Evolutionary conservation across 305 asterid species (phyloP), one percentile per base, ranked within the genome.

Genomic region (Fraxinus paxiana): DNA sequence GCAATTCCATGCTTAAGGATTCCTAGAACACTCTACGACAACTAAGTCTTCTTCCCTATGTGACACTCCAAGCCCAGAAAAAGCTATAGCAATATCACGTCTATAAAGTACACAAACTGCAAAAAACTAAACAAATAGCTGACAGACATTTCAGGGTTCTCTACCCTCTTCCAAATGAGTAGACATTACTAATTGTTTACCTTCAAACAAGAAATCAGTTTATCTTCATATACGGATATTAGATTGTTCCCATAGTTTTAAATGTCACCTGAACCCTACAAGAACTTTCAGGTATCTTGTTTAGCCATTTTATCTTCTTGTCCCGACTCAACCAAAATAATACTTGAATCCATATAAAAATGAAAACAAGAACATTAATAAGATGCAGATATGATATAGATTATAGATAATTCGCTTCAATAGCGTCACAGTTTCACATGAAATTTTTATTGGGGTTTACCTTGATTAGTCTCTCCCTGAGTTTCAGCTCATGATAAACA

Each of bases 401-500:
- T 5, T 30, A 30, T 30, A 30, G 33, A 30, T 30, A 54, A 24
- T 74, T 26, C 35, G 65, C 41, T 26, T 63, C 72, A 22, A 37
- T 8, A 59, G 30, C 37, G 24, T 3, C 33, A 63, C 15, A 82
- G 31, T 61, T 17, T 7, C 31, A 80, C 8, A 18, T 43, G 34
- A 80, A 12, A 72, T 24, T 65, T 33, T 6, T 26, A 67, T 22
- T 43, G 43, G 31, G 0, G 10, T 75, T 89, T 89, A 95, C 98
- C 97, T 94, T 94, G 87, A 84, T 83, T 75, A 92, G 85, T 82
- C 91, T 91, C 79, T 89, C 97, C 89, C 92, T 91, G 85, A 95
- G 93, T 78, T 90, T 92, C 28, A 90, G 84, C 83, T 88, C 97
- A 73, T 83, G 85, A 82, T 77, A 84, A 79, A 86, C 86, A 30